Evolutionary conservation across 2,329 filamentous ascomycete genomes (phyloP).

Genomic region (Alternaria rosae): DNA sequence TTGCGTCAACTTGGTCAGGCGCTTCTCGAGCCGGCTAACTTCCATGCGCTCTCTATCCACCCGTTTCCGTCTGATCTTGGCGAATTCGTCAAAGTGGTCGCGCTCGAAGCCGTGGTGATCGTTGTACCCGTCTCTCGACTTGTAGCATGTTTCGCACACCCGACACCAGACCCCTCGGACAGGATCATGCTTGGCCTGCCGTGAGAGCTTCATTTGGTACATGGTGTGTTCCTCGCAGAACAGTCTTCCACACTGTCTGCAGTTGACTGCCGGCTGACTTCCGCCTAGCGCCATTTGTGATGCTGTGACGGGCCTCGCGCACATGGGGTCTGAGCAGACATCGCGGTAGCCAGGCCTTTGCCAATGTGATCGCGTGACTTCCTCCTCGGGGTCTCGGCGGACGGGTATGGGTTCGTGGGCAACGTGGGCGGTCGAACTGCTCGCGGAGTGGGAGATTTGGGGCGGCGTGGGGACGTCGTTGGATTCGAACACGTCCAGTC

Average conservation of each 20-base stretch:
- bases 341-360: conserved; percentile 78
- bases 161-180: conserved; percentile 90
- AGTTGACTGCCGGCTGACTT: conserved; percentile 87
- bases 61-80: conserved; percentile 72
- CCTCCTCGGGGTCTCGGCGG: conserved; percentile 79
- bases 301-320: conserved; percentile 59
- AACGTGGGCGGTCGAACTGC: conserved; percentile 41
- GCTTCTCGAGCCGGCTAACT: conserved; percentile 87
- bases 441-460: conserved; percentile 38
- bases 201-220: conserved; percentile 98
- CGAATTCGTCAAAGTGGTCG: conserved; percentile 77
- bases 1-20: conserved; percentile 87
- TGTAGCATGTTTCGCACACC: conserved; percentile 99
- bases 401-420: conserved; percentile 42
- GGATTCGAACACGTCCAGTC: conserved; percentile 91
- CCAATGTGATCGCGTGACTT: conserved; percentile 90
- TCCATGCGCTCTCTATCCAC: conserved; percentile 89
- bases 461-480: conserved; percentile 71
- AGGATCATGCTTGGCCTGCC: conserved; percentile 88
- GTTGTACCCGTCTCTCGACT: conserved; percentile 93
- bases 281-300: conserved; percentile 72
- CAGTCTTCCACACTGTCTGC: conserved; percentile 86
- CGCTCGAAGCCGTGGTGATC: conserved; percentile 76
- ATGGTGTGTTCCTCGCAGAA: conserved; percentile 99
- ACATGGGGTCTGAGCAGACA: conserved; percentile 84